Evolutionary conservation across 2,329 filamentous ascomycete genomes (phyloP), one percentile per base, ranked within the genome.

Genomic region (Hyphodiscus sp.): DNA sequence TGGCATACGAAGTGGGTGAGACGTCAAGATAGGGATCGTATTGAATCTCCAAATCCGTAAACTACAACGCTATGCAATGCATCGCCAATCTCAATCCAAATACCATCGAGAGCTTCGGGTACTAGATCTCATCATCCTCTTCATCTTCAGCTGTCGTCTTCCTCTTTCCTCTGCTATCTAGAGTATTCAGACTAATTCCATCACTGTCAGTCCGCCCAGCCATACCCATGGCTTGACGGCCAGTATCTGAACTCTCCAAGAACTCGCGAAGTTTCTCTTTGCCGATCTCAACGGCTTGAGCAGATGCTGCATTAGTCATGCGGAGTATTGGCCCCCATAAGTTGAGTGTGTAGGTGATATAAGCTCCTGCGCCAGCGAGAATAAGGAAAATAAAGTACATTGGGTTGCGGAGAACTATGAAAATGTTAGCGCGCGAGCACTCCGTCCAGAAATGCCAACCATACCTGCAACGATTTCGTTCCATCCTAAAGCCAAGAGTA

Each of bases 391-490:
- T 75, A 74, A 96, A 96, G 69, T 96, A 91, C 58, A 95, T 75
- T 0, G 94, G 94, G 71, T 97, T 97, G 61, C 91, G 89, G 43
- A 97, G 79, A 38, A 99, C 94, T 96, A 10, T 20, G 9, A 46
- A 18, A 9, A 41, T 46, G 43, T 63, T 57, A 62, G 56, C 38
- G 30, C 23, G 15, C 23, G 41, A 42, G 20, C 18, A 48, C n/a
- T 30, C 10, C 15, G 29, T 44, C 33, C 19, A 19, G 13, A 46
- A 23, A 16, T 48, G 38, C 57, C 23, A 44, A 47, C 70, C 87
- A 78, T 79, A 95, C 91, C 90, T 66, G 91, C 89, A 61, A 95
- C 76, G 59, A 99, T 91, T 73, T 99, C 94, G 71, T 99, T 99
- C 94, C 94, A 99, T n/a, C 94, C 94, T 47, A 99, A 77, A 20